These are phyloP conservation scores for Talaromyces thailandensis DNA, from an alignment of 495 filamentous ascomycete species.

Conservation along the genomic window DNA sequence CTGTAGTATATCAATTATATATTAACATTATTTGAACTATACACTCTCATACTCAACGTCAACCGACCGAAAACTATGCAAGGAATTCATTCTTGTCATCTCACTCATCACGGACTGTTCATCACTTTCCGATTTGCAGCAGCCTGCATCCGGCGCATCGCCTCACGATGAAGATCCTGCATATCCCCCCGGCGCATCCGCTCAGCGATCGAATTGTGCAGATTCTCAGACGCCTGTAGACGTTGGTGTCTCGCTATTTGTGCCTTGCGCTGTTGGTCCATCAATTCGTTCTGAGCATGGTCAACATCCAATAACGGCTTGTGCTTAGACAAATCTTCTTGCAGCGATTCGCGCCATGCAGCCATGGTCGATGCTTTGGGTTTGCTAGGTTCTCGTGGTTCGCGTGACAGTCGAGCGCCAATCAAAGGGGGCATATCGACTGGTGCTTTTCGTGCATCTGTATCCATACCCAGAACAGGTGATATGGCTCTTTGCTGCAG, in stretches of 20 bases:
- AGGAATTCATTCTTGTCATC: not conserved
- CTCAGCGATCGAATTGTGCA: conserved; percentile 51
- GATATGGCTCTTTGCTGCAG: conserved; percentile 26
- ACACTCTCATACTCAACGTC: not conserved
- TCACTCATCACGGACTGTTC: not conserved
- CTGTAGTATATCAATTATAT: not conserved
- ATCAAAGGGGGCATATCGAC: conserved; percentile 10
- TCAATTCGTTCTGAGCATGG: conserved; percentile 18
- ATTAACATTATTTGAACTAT: not conserved
- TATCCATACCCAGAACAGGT: conserved; percentile 1
- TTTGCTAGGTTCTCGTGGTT: conserved; percentile 8
- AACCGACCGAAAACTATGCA: not conserved
- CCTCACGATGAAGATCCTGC: conserved; percentile 69
- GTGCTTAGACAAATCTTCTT: conserved; percentile 44
- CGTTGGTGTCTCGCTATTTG: conserved; percentile 37
- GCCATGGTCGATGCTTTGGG: conserved; percentile 53
- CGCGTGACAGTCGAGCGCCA: conserved; percentile 10
- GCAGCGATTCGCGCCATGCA: conserved; percentile 66
- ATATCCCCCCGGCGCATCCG: conserved; percentile 71
- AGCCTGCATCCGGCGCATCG: conserved; percentile 76
- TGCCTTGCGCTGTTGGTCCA: conserved; percentile 34
- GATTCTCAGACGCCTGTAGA: conserved; percentile 30
- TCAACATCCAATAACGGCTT: conserved; percentile 23
- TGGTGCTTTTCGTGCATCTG: conserved; percentile 7
- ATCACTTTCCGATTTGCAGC: conserved; percentile 38